Evolutionary conservation across 768 basidiomycete species (phyloP).

Genomic region (Suillus luteus): DNA sequence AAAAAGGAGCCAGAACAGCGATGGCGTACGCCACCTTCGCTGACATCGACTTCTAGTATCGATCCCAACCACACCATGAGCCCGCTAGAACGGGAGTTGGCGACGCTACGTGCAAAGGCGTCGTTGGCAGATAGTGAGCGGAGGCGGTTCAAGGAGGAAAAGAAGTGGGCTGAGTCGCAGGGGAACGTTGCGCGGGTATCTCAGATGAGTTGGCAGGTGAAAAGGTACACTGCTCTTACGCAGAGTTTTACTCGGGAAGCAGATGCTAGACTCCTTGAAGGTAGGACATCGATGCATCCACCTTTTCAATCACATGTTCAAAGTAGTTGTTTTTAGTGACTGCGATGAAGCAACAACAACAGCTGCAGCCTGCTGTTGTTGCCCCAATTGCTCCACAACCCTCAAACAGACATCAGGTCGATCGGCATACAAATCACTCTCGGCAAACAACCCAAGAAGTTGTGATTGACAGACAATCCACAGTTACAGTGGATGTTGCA

Average conservation of each 20-base stretch:
- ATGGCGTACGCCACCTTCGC: constrained; percentile 51
- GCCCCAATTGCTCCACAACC: constrained; percentile 25
- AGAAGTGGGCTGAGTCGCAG: constrained; percentile 82
- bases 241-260: constrained; percentile 82
- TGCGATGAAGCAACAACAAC: constrained; percentile 28
- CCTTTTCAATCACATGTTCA: neutral
- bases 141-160: constrained; percentile 81
- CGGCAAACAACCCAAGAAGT: constrained; percentile 28
- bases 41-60: constrained; percentile 66
- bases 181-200: constrained; percentile 74
- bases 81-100: constrained; percentile 73
- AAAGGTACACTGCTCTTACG: constrained; percentile 76
- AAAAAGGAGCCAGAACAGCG: constrained; percentile 32
- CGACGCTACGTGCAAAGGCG: constrained; percentile 71
- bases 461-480: constrained; percentile 31
- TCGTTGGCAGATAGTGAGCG: constrained; percentile 83
- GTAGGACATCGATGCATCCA: constrained; percentile 40
- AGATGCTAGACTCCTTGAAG: constrained; percentile 65
- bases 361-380: constrained; percentile 14
- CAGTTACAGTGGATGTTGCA: constrained; percentile 31
- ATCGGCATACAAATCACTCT: constrained; percentile 33
- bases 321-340: constrained; percentile 24
- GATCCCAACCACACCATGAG: constrained; percentile 60
- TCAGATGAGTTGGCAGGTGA: constrained; percentile 84
- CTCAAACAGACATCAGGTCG: constrained; percentile 23